phyloP scores from a whole-genome alignment of 805 yeast genomes.

The Candida insectorum region DNA sequence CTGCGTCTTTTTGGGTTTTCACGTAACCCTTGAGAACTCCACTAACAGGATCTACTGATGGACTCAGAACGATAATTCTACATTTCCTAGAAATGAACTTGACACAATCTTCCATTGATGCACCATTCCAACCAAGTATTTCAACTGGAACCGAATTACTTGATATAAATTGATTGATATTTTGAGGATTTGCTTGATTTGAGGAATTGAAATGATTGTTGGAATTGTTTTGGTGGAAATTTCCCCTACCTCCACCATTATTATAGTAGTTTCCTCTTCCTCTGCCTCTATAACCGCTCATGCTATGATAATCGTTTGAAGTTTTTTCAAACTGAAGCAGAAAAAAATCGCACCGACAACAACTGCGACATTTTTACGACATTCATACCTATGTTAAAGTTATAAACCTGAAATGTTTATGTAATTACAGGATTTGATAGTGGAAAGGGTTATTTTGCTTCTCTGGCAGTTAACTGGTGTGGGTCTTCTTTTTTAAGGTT shows the following conservation, averaged over 20 bases:
- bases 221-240: slow-evolving; percentile 9
- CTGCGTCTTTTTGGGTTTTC: slow-evolving; percentile 51
- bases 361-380: no score
- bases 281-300: slow-evolving; percentile 38
- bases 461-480: no score
- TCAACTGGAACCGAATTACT: slow-evolving; percentile 50
- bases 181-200: slow-evolving; percentile 14
- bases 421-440: no score
- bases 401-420: no score
- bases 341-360: no score
- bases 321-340: background rate
- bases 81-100: slow-evolving; percentile 69
- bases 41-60: slow-evolving; percentile 45
- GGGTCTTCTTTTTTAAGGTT: no score
- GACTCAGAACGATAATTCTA: slow-evolving; percentile 50
- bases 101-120: slow-evolving; percentile 63
- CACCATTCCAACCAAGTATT: slow-evolving; percentile 80
- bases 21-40: slow-evolving; percentile 62
- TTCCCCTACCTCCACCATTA: slow-evolving; percentile 11
- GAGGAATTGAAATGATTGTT: no score
- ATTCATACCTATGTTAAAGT: no score
- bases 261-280: slow-evolving; percentile 25
- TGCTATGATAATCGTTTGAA: background rate
- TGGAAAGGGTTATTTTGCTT: no score
- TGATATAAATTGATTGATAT: slow-evolving; percentile 24